phyloP scores from a whole-genome alignment of 2,329 filamentous ascomycete genomes.

The Botrytis pseudocinerea region DNA sequence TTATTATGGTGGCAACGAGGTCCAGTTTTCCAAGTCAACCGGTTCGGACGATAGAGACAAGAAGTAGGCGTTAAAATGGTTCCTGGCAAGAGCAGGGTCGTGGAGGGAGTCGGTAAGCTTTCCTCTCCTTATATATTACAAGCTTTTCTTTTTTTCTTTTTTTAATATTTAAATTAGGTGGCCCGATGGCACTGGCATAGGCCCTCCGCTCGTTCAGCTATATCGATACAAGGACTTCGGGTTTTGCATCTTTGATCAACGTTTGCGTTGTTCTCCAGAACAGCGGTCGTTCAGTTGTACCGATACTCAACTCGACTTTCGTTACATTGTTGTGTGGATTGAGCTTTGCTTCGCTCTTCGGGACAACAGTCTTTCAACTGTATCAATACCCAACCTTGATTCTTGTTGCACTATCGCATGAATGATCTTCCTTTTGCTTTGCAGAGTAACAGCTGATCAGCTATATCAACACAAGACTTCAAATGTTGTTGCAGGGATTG shows the following conservation, averaged over 20 bases:
- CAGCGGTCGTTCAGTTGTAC: too few relatives aligned
- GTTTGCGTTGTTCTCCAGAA: too few relatives aligned
- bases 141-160: too few relatives aligned
- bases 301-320: too few relatives aligned
- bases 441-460: not conserved
- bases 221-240: too few relatives aligned
- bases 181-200: not conserved
- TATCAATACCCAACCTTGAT: not conserved
- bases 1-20: too few relatives aligned
- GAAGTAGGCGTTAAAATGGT: not conserved
- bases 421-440: not conserved
- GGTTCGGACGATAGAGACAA: not conserved
- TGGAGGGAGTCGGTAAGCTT: not conserved
- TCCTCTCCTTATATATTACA: not conserved
- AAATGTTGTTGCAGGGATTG: not conserved
- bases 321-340: too few relatives aligned
- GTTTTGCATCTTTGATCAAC: too few relatives aligned
- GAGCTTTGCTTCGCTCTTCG: not conserved
- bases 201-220: too few relatives aligned
- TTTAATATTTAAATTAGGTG: not conserved
- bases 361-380: fast-evolving
- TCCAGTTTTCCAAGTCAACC: too few relatives aligned
- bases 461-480: not conserved
- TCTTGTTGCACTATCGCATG: not conserved
- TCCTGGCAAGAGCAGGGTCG: not conserved